phyloP scores from a whole-genome alignment of 208 protist genomes.

The Acanthamoeba castellanii region DNA sequence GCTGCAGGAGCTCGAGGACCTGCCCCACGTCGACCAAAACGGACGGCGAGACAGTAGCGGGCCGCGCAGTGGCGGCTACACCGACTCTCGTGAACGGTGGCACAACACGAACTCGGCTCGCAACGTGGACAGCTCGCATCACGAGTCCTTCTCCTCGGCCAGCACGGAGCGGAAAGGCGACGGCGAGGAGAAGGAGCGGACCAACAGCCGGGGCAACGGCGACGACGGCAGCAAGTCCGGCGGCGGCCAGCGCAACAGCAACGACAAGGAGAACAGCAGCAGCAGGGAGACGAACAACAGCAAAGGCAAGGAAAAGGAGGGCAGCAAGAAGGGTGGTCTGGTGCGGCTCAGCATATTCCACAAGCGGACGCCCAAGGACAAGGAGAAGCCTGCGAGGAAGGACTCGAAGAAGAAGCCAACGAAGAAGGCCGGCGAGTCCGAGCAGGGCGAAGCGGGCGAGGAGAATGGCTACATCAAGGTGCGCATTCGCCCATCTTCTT shows the following conservation, averaged over 20 bases:
- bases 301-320: constrained; percentile 52
- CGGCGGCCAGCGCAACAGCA: background rate
- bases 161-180: constrained; percentile 28
- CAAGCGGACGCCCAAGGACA: constrained; percentile 37
- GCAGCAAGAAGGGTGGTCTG: constrained; percentile 19
- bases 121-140: constrained; percentile 23
- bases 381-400: constrained; percentile 23
- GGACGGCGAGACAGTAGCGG: background rate
- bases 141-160: constrained; percentile 56
- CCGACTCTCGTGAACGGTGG: background rate
- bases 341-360: constrained; percentile 61
- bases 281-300: background rate
- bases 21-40: constrained; percentile 59
- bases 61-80: background rate
- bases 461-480: background rate
- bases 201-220: background rate
- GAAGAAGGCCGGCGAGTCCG: background rate
- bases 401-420: constrained; percentile 30
- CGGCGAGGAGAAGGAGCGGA: constrained; percentile 33
- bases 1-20: constrained; percentile 57
- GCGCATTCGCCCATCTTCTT: background rate
- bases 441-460: background rate
- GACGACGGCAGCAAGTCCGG: background rate
- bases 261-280: background rate
- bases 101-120: background rate